These are phyloP conservation scores for Lactarius indigo DNA, from an alignment of 768 basidiomycete genomes.

Conservation along the genomic window DNA sequence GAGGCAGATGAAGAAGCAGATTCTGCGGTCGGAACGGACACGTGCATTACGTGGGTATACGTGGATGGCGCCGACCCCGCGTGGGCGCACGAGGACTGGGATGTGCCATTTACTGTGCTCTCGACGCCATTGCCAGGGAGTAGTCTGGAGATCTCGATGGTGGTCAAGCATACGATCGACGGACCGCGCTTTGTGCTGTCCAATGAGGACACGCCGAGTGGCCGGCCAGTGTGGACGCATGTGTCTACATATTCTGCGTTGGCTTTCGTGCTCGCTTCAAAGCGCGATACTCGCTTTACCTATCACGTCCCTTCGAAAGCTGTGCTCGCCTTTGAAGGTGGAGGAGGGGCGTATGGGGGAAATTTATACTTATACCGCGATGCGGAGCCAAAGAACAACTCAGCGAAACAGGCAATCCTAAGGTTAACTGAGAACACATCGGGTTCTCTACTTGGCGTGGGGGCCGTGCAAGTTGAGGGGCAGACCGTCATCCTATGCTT, in stretches of 20 bases:
- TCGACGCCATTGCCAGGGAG: conserved; percentile 67
- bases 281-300: conserved; percentile 85
- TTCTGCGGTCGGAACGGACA: conserved; percentile 60
- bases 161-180: conserved; percentile 59
- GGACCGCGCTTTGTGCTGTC: conserved; percentile 30
- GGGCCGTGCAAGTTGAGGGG: conserved; percentile 40
- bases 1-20: conserved; percentile 93
- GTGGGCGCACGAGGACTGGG: conserved; percentile 39
- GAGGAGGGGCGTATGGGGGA: conserved; percentile 59
- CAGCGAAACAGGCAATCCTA: conserved; percentile 81
- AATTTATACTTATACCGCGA: conserved; percentile 86
- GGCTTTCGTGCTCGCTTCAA: conserved; percentile 91
- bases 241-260: conserved; percentile 83
- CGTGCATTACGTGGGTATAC: conserved; percentile 64
- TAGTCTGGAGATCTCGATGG: conserved; percentile 40
- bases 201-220: conserved; percentile 22
- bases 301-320: conserved; percentile 57
- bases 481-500: conserved; percentile 56
- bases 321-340: conserved; percentile 84
- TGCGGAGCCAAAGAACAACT: conserved; percentile 46
- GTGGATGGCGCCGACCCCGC: conserved; percentile 45
- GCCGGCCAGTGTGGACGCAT: conserved; percentile 60
- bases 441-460: conserved; percentile 78
- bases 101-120: conserved; percentile 50
- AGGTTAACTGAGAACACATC: conserved; percentile 63